A percentile compares a stretch with the other conserved stretches of the same genome.
Evolutionary conservation across 345 rosid species (phyloP).

Genomic region (Salix purpurea): DNA sequence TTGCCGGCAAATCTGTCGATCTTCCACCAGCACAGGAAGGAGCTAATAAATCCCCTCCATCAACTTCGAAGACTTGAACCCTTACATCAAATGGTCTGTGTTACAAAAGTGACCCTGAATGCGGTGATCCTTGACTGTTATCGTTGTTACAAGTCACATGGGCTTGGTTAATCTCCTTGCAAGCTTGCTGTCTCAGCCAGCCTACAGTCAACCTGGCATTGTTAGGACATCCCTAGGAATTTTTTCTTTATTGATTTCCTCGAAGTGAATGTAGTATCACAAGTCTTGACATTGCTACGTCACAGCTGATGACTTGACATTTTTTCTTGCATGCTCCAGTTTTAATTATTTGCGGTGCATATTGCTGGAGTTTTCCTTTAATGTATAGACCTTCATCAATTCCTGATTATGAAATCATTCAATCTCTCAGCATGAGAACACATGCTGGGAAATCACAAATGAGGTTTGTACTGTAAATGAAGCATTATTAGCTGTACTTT

Average conservation of each 20-base stretch:
- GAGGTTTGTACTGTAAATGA: background rate
- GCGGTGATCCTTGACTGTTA: background rate
- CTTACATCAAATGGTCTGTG: background rate
- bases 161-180: too few relatives aligned
- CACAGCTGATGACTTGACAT: background rate
- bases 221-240: background rate
- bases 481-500: background rate
- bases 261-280: background rate
- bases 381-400: background rate
- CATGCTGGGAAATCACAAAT: background rate
- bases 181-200: too few relatives aligned
- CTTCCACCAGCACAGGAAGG: constrained; percentile 15
- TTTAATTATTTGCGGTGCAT: background rate
- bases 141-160: background rate
- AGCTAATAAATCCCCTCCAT: constrained; percentile 11
- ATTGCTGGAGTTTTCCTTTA: background rate
- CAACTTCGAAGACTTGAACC: constrained; percentile 8
- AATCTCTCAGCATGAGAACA: background rate
- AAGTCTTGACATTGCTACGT: background rate
- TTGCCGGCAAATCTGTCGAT: constrained; percentile 26
- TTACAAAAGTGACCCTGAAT: background rate
- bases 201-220: background rate
- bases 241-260: background rate
- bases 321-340: background rate
- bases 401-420: background rate